Evolutionary conservation across 2,329 filamentous ascomycete species (phyloP).

Genomic region (Orbilia oligospora): DNA sequence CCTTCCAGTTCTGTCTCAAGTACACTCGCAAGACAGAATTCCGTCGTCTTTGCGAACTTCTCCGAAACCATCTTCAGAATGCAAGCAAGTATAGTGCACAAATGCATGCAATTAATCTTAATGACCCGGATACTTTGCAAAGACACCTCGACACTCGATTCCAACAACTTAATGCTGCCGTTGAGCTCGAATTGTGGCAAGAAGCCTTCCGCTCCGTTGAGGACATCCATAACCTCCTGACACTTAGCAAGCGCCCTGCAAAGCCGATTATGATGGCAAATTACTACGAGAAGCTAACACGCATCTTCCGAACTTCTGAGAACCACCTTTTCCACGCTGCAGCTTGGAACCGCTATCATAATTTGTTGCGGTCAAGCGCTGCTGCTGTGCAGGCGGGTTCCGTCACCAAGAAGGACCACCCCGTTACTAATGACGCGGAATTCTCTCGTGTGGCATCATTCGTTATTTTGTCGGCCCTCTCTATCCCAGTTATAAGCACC

Average conservation of each 20-base stretch:
- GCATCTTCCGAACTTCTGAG: constrained; percentile 98
- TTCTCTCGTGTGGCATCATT: constrained; percentile 96
- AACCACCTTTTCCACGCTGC: constrained; percentile 99
- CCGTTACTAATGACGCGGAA: constrained; percentile 87
- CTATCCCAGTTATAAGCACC: constrained; percentile 99
- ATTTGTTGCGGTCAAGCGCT: constrained; percentile 90
- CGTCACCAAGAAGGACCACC: constrained; percentile 94
- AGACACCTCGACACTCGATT: constrained; percentile 98
- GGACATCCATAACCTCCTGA: constrained; percentile 97
- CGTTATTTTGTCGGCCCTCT: constrained; percentile 91
- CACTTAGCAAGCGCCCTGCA: constrained; percentile 95
- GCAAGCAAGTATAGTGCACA: constrained; percentile 98
- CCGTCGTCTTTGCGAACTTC: constrained; percentile 95
- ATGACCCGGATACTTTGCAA: constrained; percentile 96
- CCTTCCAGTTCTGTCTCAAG: constrained; percentile 98
- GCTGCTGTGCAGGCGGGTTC: constrained; percentile 85
- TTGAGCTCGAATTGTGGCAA: constrained; percentile 98
- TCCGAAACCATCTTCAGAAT: constrained; percentile 98
- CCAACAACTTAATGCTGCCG: constrained; percentile 97
- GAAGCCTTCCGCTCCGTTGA: constrained; percentile 99
- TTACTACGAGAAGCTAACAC: constrained; percentile 99
- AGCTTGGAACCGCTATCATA: constrained; percentile 97
- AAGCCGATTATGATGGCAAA: constrained; percentile 99
- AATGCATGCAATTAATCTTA: constrained; percentile 99
- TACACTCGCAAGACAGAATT: constrained; percentile 99